Conservation (phyloP, 2,329 filamentous ascomycete genomes). For the Thermothelomyces thermophilus region DNA sequence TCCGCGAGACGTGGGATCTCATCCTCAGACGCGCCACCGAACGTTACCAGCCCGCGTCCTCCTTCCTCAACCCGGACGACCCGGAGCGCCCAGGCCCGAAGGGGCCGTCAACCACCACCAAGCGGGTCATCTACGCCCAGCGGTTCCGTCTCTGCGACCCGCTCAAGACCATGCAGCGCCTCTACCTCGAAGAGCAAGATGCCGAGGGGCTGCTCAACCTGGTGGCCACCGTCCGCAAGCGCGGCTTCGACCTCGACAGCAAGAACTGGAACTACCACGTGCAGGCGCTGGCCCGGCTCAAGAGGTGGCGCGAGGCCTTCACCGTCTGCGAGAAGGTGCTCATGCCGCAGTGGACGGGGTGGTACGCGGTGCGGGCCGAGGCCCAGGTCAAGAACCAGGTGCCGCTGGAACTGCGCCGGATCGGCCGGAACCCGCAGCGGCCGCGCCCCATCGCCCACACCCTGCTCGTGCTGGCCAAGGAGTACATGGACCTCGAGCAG, state of each 20-base stretch:
- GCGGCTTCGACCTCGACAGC: slow-evolving; percentile 69
- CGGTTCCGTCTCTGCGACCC: slow-evolving; percentile 49
- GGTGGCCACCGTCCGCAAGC: slow-evolving; percentile 49
- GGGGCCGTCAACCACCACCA: background rate
- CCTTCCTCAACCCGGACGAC: background rate
- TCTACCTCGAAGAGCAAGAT: slow-evolving; percentile 37
- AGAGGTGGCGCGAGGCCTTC: slow-evolving; percentile 62
- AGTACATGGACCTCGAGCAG: slow-evolving; percentile 45
- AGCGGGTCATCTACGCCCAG: slow-evolving; percentile 37
- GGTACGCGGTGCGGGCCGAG: slow-evolving; percentile 38
- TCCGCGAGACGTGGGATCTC: slow-evolving; percentile 61
- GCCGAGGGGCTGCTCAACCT: slow-evolving; percentile 41
- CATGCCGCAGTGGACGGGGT: slow-evolving; percentile 74
- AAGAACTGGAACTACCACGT: slow-evolving; percentile 78
- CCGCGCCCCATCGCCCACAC: slow-evolving; percentile 39
- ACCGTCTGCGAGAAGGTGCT: slow-evolving; percentile 66
- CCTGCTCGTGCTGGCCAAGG: slow-evolving; percentile 42
- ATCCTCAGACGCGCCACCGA: slow-evolving; percentile 48
- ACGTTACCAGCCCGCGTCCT: slow-evolving; percentile 29
- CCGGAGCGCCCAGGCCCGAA: background rate
- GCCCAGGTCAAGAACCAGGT: slow-evolving; percentile 26
- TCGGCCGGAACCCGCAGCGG: slow-evolving; percentile 32
- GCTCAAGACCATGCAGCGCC: slow-evolving; percentile 43
- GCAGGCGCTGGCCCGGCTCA: slow-evolving; percentile 55
- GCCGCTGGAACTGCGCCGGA: slow-evolving; percentile 35